Conservation (phyloP, 2,329 filamentous ascomycete genomes). For the Diaporthe destruens region DNA sequence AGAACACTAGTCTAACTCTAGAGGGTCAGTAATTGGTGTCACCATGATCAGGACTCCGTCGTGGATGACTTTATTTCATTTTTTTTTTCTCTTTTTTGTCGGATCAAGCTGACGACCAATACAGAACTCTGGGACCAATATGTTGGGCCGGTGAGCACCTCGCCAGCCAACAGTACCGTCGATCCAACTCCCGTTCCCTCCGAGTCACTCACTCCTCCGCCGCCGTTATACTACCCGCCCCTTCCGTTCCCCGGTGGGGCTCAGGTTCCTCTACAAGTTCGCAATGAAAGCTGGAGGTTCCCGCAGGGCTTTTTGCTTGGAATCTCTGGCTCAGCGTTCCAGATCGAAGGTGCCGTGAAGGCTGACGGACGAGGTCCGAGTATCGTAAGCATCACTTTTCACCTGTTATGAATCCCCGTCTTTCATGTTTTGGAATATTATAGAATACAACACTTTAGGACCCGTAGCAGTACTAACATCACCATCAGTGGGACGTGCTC, state of each 20-base stretch:
- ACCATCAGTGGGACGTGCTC: conserved; percentile 33
- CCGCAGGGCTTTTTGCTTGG: conserved; percentile 27
- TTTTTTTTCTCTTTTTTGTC: neutral
- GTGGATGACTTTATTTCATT: neutral
- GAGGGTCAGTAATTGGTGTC: neutral
- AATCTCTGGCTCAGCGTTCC: conserved; percentile 16
- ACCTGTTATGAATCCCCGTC: too few species aligned
- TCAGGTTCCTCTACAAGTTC: conserved; percentile 10
- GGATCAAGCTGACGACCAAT: neutral
- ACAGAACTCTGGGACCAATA: conserved; percentile 28
- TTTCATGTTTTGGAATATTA: too few species aligned
- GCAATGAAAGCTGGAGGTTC: conserved; percentile 29
- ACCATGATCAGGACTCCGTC: too few species aligned
- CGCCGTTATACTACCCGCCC: conserved; percentile 19
- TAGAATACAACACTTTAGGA: too few species aligned
- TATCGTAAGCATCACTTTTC: too few species aligned
- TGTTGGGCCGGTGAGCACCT: conserved; percentile 19
- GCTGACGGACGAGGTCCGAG: conserved; percentile 28
- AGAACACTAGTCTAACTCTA: conserved; percentile 8
- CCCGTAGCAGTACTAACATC: too few species aligned
- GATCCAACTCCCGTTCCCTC: conserved; percentile 19
- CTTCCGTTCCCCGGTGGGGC: conserved; percentile 13
- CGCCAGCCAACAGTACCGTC: neutral
- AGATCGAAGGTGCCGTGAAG: conserved; percentile 26
- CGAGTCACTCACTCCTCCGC: conserved; percentile 25